Conservation (phyloP, 495 filamentous ascomycete genomes). For the Daldinia grandis region DNA sequence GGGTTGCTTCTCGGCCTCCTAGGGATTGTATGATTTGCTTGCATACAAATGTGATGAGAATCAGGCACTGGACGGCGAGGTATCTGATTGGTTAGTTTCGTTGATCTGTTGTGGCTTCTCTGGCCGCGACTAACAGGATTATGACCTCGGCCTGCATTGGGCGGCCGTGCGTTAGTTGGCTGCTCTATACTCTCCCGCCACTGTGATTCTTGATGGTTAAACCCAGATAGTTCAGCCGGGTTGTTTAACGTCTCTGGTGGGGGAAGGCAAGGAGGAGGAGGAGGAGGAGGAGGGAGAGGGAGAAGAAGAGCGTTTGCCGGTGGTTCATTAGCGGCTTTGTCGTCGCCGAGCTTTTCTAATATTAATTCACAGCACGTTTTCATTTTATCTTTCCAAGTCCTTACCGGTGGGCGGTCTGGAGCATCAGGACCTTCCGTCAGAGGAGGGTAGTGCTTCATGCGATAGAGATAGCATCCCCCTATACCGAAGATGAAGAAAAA, state of each 20-base stretch:
- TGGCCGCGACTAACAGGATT: too few relatives aligned
- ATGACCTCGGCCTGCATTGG: background rate
- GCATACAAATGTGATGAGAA: background rate
- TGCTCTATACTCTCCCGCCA: background rate
- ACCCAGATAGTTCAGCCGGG: background rate
- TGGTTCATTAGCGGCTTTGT: background rate
- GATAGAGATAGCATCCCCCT: conserved; percentile 23
- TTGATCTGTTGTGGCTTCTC: background rate
- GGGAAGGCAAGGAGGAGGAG: background rate
- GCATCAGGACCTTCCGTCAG: conserved; percentile 7
- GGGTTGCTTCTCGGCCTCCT: background rate
- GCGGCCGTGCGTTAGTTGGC: background rate
- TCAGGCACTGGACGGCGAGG: background rate
- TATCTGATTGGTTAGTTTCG: too few relatives aligned
- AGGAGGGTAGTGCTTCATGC: conserved; percentile 24
- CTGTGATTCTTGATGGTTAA: background rate
- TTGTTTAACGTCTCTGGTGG: background rate
- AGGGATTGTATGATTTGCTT: background rate
- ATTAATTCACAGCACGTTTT: background rate
- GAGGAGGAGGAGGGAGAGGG: background rate
- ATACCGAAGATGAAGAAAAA: conserved; percentile 30
- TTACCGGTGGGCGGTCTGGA: background rate
- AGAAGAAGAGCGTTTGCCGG: background rate
- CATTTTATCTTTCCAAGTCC: background rate
- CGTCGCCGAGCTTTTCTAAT: background rate